Evolutionary conservation across 306 rosid genomes (phyloP).

Genomic region (Lathyrus sativus): DNA sequence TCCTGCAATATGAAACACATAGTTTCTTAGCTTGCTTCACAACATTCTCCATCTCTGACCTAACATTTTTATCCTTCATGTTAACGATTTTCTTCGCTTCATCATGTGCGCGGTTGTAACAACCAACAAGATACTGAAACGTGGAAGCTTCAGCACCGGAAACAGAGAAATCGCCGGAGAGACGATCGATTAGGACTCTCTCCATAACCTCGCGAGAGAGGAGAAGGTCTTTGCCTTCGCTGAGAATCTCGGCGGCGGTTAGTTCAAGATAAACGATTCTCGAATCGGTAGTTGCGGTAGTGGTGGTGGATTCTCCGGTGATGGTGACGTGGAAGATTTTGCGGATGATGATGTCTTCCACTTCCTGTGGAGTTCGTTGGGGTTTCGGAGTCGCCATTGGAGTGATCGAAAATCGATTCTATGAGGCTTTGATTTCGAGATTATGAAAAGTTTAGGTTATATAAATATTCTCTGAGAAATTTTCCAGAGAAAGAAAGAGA

Average conservation of each 20-base stretch:
- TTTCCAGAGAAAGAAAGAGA: constrained; percentile 38
- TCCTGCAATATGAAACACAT: constrained; percentile 76
- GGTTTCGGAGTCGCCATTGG: constrained; percentile 74
- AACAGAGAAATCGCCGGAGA: constrained; percentile 50
- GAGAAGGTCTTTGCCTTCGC: constrained; percentile 69
- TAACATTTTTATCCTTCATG: constrained; percentile 71
- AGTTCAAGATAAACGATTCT: constrained; percentile 68
- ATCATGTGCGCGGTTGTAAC: constrained; percentile 78
- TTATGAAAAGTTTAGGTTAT: no score
- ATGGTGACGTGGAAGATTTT: constrained; percentile 79
- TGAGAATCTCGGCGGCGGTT: constrained; percentile 90
- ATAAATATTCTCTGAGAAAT: no score
- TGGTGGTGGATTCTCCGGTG: constrained; percentile 40
- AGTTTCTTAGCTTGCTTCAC: constrained; percentile 75
- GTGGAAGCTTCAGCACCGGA: constrained; percentile 49
- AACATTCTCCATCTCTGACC: constrained; percentile 62
- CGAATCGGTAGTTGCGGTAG: constrained; percentile 45
- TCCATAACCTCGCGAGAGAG: constrained; percentile 79
- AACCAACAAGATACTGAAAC: constrained; percentile 69
- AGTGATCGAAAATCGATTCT: background rate
- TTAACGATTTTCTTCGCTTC: constrained; percentile 69
- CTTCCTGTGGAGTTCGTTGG: constrained; percentile 73
- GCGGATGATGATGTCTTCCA: constrained; percentile 85
- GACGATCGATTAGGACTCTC: constrained; percentile 76
- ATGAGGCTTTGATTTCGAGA: background rate